These are phyloP conservation scores for Ilyonectria mors-panacis DNA, from an alignment of 2,329 filamentous ascomycete genomes.

Conservation along the genomic window DNA sequence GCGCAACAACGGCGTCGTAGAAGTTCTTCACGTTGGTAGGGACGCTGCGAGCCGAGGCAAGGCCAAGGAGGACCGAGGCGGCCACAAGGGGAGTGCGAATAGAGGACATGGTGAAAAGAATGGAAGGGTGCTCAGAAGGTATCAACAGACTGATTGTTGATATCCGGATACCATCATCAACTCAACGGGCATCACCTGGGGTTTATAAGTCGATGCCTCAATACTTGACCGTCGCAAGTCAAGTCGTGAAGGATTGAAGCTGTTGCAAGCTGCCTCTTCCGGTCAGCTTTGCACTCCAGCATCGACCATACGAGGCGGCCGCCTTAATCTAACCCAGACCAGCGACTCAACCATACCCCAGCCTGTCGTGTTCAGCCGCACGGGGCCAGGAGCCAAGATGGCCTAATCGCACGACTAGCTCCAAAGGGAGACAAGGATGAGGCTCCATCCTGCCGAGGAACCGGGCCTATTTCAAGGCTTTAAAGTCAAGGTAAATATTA, in stretches of 20 bases:
- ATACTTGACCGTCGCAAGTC: background rate
- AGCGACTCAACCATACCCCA: background rate
- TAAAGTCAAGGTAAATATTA: background rate
- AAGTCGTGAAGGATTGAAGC: background rate
- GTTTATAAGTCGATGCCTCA: slow-evolving; percentile 6
- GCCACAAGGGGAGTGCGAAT: slow-evolving; percentile 43
- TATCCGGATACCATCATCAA: slow-evolving; percentile 12
- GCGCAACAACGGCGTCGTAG: slow-evolving; percentile 56
- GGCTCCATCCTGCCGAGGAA: background rate
- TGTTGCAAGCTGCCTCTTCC: background rate
- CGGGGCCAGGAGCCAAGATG: slow-evolving; percentile 7
- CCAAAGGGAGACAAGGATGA: background rate
- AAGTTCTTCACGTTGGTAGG: slow-evolving; percentile 59
- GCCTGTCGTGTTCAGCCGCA: background rate
- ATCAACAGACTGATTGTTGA: background rate
- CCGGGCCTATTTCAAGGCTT: background rate
- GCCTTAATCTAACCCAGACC: slow-evolving; percentile 7
- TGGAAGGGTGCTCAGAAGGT: background rate
- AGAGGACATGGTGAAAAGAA: slow-evolving; percentile 31
- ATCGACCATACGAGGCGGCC: slow-evolving; percentile 13
- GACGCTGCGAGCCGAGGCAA: slow-evolving; percentile 51
- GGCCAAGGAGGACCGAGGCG: slow-evolving; percentile 39
- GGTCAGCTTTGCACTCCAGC: background rate
- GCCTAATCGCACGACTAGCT: background rate
- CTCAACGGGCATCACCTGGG: slow-evolving; percentile 11